Evolutionary conservation across 495 filamentous ascomycete genomes (phyloP).

Genomic region (Penicillium nucicola): DNA sequence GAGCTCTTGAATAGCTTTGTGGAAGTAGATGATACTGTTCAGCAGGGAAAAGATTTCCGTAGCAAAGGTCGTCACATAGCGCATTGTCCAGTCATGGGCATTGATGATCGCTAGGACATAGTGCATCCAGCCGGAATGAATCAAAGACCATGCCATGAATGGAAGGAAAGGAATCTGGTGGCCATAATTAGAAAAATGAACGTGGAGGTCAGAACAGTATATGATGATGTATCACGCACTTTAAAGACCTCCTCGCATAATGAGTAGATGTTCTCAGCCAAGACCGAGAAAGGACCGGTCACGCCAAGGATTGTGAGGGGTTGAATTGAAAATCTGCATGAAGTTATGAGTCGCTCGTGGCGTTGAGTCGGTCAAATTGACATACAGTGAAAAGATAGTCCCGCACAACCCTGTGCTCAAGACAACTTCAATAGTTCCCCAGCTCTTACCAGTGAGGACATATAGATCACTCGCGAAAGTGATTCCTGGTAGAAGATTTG

Average conservation of each 20-base stretch:
- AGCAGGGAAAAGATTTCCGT: slow-evolving; percentile 70
- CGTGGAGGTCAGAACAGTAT: not conserved
- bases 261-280: slow-evolving; percentile 67
- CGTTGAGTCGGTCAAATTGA: not conserved
- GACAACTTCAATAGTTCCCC: slow-evolving; percentile 70
- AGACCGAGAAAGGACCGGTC: slow-evolving; percentile 70
- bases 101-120: slow-evolving; percentile 68
- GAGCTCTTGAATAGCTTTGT: slow-evolving; percentile 69
- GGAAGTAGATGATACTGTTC: slow-evolving; percentile 73
- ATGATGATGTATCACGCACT: slow-evolving; percentile 27
- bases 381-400: slow-evolving; percentile 62
- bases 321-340: slow-evolving; percentile 58
- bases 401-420: slow-evolving; percentile 69
- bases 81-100: slow-evolving; percentile 75
- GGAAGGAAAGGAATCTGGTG: slow-evolving; percentile 60
- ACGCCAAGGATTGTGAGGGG: slow-evolving; percentile 71
- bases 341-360: not conserved
- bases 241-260: slow-evolving; percentile 57
- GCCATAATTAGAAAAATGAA: not conserved
- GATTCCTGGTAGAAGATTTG: slow-evolving; percentile 69
- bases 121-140: slow-evolving; percentile 69
- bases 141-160: slow-evolving; percentile 73
- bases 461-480: slow-evolving; percentile 72
- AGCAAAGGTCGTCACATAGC: slow-evolving; percentile 69
- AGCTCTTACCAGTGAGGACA: slow-evolving; percentile 61